Conservation (phyloP, 2,329 filamentous ascomycete species). For the Exophiala aquamarina region DNA sequence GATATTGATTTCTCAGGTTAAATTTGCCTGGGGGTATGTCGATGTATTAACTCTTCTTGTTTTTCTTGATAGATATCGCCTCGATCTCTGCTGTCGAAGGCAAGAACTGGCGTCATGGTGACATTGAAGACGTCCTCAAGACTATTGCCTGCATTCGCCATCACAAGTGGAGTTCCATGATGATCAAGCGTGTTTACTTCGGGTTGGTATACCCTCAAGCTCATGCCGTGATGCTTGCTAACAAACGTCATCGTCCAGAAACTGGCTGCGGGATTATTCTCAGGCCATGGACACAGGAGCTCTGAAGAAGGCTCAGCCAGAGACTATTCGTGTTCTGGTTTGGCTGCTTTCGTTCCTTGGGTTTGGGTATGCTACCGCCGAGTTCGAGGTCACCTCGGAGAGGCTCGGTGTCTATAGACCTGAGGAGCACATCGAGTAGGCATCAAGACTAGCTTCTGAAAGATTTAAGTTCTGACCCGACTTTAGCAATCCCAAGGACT, state of each 20-base stretch:
- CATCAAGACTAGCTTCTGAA: not conserved
- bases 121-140: constrained; percentile 80
- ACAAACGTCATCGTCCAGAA: constrained; percentile 37
- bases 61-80: constrained; percentile 42
- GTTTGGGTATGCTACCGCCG: constrained; percentile 81
- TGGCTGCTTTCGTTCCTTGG: constrained; percentile 81
- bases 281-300: constrained; percentile 80
- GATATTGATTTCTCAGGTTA: too few species aligned
- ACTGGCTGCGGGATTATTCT: constrained; percentile 84
- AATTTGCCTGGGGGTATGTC: too few species aligned
- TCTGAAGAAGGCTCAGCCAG: constrained; percentile 73
- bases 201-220: constrained; percentile 41
- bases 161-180: constrained; percentile 80
- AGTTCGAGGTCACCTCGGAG: constrained; percentile 81
- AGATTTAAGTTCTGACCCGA: constrained; percentile 49
- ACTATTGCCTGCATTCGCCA: constrained; percentile 74
- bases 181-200: constrained; percentile 74
- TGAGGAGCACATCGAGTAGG: constrained; percentile 58
- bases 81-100: constrained; percentile 52
- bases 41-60: too few species aligned
- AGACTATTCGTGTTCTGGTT: constrained; percentile 75
- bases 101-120: constrained; percentile 57
- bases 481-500: constrained; percentile 70
- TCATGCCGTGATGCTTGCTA: too few species aligned
- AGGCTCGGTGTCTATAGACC: constrained; percentile 78